Evolutionary conservation across 2,329 filamentous ascomycete species (phyloP).

Genomic region (Pseudogymnoascus sp.): DNA sequence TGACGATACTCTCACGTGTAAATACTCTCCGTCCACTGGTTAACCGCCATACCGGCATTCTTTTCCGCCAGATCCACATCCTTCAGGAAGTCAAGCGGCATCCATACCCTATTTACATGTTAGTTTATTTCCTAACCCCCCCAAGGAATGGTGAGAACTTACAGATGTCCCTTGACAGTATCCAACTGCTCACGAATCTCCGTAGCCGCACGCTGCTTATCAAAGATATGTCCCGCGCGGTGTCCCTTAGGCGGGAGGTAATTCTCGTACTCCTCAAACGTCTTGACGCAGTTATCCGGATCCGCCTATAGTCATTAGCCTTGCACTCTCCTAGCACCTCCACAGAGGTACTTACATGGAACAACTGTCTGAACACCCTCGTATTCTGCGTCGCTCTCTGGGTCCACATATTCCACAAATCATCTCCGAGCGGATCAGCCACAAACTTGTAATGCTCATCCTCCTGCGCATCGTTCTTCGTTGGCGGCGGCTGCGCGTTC

Average conservation of each 20-base stretch:
- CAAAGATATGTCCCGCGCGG: constrained; percentile 81
- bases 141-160: background rate
- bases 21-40: constrained; percentile 78
- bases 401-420: constrained; percentile 65
- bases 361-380: constrained; percentile 67
- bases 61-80: constrained; percentile 85
- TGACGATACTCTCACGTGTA: constrained; percentile 48
- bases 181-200: constrained; percentile 71
- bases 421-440: constrained; percentile 61
- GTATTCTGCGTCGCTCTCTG: constrained; percentile 63
- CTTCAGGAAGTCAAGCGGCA: constrained; percentile 81
- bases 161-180: constrained; percentile 72
- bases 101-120: constrained; percentile 56
- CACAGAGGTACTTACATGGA: constrained; percentile 67
- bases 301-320: background rate
- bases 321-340: background rate
- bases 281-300: constrained; percentile 53
- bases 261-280: constrained; percentile 79
- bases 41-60: constrained; percentile 65
- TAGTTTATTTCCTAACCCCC: background rate
- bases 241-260: constrained; percentile 65
- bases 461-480: constrained; percentile 58
- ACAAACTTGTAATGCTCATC: constrained; percentile 60
- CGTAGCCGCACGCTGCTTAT: constrained; percentile 64
- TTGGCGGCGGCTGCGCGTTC: constrained; percentile 67